phyloP scores from a whole-genome alignment of 805 yeast species.

The Candida methanosorbosa region DNA sequence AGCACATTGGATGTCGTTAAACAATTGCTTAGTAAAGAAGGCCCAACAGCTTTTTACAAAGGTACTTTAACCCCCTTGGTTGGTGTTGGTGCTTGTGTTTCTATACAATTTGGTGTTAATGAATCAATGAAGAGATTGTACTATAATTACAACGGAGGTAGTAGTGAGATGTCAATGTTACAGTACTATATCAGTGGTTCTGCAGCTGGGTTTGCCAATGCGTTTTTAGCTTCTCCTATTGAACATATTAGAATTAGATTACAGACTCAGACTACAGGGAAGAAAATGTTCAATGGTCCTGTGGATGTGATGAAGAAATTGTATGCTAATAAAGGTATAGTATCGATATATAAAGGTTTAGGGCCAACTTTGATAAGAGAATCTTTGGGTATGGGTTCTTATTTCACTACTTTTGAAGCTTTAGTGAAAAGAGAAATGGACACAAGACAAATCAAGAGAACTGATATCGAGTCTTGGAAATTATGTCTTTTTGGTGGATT shows the following conservation, averaged over 20 bases:
- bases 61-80: conserved; percentile 90
- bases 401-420: conserved; percentile 87
- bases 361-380: conserved; percentile 80
- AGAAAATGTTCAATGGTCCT: conserved; percentile 58
- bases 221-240: conserved; percentile 84
- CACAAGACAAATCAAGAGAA: conserved; percentile 38
- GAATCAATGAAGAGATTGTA: conserved; percentile 87
- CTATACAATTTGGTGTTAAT: conserved; percentile 91
- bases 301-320: conserved; percentile 59
- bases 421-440: conserved; percentile 59
- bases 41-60: conserved; percentile 78
- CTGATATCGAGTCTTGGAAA: conserved; percentile 81
- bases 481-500: conserved; percentile 83
- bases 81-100: conserved; percentile 97
- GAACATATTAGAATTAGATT: conserved; percentile 92
- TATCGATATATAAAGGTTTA: conserved; percentile 63
- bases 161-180: conserved; percentile 36
- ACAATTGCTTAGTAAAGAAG: conserved; percentile 69
- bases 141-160: conserved; percentile 31
- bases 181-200: conserved; percentile 82
- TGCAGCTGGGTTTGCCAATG: conserved; percentile 89
- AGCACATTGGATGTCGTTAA: conserved; percentile 75
- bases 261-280: conserved; percentile 69
- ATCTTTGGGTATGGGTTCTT: conserved; percentile 79
- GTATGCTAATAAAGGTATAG: conserved; percentile 40